Percentiles rank a stretch among this genome's conserved stretches.
phyloP scores from a whole-genome alignment of 139 green algal genomes.

The Micromonas commoda region DNA sequence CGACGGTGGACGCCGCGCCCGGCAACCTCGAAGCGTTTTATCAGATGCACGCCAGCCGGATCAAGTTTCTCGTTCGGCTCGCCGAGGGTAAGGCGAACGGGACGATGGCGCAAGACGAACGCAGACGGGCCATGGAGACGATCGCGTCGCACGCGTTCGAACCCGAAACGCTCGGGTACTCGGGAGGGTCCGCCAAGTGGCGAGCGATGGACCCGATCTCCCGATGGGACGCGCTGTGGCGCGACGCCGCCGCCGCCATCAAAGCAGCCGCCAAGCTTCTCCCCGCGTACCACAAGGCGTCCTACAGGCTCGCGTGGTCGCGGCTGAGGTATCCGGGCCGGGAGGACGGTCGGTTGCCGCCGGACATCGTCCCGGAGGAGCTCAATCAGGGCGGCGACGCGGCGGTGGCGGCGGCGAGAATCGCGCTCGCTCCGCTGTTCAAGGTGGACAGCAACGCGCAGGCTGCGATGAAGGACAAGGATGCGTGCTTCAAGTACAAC shows the following conservation, averaged over 20 bases:
- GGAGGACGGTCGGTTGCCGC: too few species aligned
- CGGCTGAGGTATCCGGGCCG: neutral
- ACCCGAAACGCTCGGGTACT: neutral
- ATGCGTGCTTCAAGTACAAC: neutral
- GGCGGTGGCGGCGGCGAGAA: neutral
- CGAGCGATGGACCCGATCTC: too few species aligned
- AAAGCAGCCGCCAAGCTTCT: neutral
- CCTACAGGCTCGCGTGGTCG: neutral
- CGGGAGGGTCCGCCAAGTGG: too few species aligned
- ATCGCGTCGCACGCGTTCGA: neutral
- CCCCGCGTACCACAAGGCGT: conserved; percentile 13
- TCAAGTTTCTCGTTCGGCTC: neutral
- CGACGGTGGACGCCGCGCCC: neutral
- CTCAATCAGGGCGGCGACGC: too few species aligned
- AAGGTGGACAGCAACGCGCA: neutral
- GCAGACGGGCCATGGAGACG: neutral
- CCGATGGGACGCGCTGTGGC: neutral
- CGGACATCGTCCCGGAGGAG: too few species aligned
- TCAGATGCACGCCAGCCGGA: neutral
- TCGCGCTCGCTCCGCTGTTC: neutral
- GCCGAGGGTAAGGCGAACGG: neutral
- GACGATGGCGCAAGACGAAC: neutral
- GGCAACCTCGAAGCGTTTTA: conserved; percentile 1
- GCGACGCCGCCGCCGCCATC: neutral
- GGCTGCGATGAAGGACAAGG: neutral